phyloP scores from a whole-genome alignment of 345 rosid species.

The Linum trigynum region DNA sequence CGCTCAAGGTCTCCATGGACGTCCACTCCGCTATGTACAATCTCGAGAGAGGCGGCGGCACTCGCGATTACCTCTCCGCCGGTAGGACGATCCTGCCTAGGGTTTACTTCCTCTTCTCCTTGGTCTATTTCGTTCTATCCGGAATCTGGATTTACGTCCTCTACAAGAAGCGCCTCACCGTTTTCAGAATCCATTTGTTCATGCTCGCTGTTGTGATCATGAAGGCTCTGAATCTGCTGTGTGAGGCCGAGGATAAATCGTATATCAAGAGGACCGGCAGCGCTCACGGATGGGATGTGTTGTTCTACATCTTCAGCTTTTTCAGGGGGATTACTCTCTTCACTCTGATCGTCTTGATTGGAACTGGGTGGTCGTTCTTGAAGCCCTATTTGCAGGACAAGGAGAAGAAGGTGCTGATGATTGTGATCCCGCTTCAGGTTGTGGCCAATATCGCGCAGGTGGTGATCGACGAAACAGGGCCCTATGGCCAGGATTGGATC shows the following conservation, averaged over 20 bases:
- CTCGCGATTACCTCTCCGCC: slow-evolving; percentile 77
- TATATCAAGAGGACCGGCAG: slow-evolving; percentile 76
- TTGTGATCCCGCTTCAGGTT: slow-evolving; percentile 70
- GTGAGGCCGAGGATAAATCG: slow-evolving; percentile 89
- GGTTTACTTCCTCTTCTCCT: slow-evolving; percentile 62
- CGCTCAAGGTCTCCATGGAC: slow-evolving; percentile 55
- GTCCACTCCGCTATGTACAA: slow-evolving; percentile 80
- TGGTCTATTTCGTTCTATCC: slow-evolving; percentile 52
- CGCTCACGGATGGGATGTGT: slow-evolving; percentile 93
- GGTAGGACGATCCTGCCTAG: slow-evolving; percentile 71
- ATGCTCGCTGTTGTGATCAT: slow-evolving; percentile 74
- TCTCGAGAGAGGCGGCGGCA: slow-evolving; percentile 44
- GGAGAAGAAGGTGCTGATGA: slow-evolving; percentile 44
- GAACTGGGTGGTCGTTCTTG: slow-evolving; percentile 93
- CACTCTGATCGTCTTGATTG: slow-evolving; percentile 83
- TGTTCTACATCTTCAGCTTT: slow-evolving; percentile 88
- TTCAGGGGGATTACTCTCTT: slow-evolving; percentile 79
- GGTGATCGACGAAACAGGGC: slow-evolving; percentile 75
- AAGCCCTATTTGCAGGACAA: slow-evolving; percentile 93
- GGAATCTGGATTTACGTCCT: slow-evolving; percentile 66
- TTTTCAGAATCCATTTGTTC: slow-evolving; percentile 72
- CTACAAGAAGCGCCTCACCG: slow-evolving; percentile 63
- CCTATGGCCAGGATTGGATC: slow-evolving; percentile 66
- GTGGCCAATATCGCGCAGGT: slow-evolving; percentile 89
- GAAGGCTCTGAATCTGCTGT: slow-evolving; percentile 59